These are phyloP conservation scores for Tolypocladium album DNA, from an alignment of 2,329 filamentous ascomycete genomes.

Conservation along the genomic window DNA sequence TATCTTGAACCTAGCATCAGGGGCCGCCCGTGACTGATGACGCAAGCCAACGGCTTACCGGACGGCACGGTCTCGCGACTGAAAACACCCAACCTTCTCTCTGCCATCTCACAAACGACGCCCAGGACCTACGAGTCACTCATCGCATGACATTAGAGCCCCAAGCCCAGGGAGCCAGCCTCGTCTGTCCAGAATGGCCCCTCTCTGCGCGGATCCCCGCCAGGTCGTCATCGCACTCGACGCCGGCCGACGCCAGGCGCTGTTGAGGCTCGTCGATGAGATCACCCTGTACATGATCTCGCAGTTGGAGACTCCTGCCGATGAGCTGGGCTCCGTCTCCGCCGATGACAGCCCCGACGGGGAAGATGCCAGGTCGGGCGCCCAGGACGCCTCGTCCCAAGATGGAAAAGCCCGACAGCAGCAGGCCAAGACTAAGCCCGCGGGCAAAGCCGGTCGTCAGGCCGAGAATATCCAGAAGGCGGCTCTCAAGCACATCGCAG, in stretches of 20 bases:
- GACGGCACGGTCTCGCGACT: neutral
- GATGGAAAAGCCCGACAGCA: conserved; percentile 3
- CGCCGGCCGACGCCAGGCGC: conserved; percentile 36
- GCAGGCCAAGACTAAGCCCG: neutral
- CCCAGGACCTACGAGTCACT: neutral
- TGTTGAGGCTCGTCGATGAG: conserved; percentile 38
- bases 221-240: conserved; percentile 46
- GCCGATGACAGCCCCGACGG: conserved; percentile 5
- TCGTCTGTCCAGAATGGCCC: conserved; percentile 31
- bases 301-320: conserved; percentile 31
- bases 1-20: neutral
- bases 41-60: neutral
- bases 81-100: neutral
- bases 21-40: neutral
- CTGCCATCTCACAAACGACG: neutral
- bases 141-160: neutral
- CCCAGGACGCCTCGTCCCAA: conserved; percentile 4
- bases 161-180: neutral
- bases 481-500: conserved; percentile 59
- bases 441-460: conserved; percentile 12
- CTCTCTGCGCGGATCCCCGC: conserved; percentile 41
- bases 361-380: neutral
- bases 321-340: conserved; percentile 18
- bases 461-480: conserved; percentile 30
- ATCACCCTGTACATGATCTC: conserved; percentile 44